Evolutionary conservation across 2,329 filamentous ascomycete genomes (phyloP), one percentile per base, ranked within the genome.

Genomic region (Lachnellula arida): DNA sequence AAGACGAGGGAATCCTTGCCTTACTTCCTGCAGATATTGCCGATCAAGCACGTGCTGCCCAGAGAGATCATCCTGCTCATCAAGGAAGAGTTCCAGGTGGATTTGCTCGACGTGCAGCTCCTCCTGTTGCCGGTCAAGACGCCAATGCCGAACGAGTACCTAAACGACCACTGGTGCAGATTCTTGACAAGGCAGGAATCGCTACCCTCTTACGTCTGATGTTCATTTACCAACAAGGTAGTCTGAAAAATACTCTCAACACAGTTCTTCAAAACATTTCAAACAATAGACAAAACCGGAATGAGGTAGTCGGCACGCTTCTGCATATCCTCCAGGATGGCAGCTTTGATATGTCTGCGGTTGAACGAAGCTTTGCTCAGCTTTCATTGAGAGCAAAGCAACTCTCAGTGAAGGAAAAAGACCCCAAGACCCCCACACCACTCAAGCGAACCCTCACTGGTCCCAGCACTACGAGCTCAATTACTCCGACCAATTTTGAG

Each of bases 201-300:
- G 94, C 95, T 25, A 97, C 94, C n/a, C 77, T 99, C 35, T 80
- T 99, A 44, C 89, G 95, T n/a, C 81, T 99, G 9, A 97, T 99
- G 93, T 99, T 99, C 71, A 91, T 97, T 65, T 88, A 90, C 48
- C 90, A 97, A 63, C 89, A 93, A 61, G 90, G 89, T 22, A 94
- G 89, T 59, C 87, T 94, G 49, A 89, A 91, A 63, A 84, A 81
- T 59, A 89, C 91, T 57, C 79, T 99, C 52, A 93, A 94, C 69
- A 86, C 87, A 54, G 89, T 99, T 52, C 85, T 99, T 51, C 85
- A 90, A 60, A 91, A 96, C 63, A 87, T 97, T 25, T 97, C 91
- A 68, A 89, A 96, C 73, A 99, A 99, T 70, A 87, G 91, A n/a
- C 91, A 97, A 68, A 99, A 94, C 68, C 85, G 94, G 37, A 85